A percentile compares a stretch with the other conserved stretches of the same genome.
These are phyloP conservation scores for Sambucus nigra DNA, from an alignment of 129 eudicot genomes.

Conservation along the genomic window DNA sequence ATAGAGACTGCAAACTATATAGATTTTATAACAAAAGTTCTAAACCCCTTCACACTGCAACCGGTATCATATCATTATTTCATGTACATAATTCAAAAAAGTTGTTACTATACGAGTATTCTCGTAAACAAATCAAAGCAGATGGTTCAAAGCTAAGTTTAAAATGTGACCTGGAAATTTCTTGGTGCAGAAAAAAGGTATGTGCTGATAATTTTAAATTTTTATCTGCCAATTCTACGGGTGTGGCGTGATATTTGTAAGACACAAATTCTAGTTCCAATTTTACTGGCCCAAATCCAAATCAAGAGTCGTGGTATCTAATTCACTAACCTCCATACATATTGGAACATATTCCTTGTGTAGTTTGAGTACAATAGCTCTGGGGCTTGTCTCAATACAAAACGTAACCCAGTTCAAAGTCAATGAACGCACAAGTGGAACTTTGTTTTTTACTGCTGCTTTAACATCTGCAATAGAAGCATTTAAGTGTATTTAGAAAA, in stretches of 20 bases:
- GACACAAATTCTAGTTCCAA: background rate
- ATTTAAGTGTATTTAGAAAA: slow-evolving; percentile 8
- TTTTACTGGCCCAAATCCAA: background rate
- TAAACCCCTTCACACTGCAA: no score
- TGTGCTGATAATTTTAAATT: background rate
- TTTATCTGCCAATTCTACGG: background rate
- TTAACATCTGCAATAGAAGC: slow-evolving; percentile 64
- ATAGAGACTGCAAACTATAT: no score
- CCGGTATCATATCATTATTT: no score
- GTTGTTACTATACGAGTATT: no score
- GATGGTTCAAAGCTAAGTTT: no score
- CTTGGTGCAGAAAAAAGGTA: background rate
- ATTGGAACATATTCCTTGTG: slow-evolving; percentile 96
- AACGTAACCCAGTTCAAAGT: slow-evolving; percentile 87
- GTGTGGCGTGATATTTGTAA: background rate
- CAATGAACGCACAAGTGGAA: slow-evolving; percentile 91
- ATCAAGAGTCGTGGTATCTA: slow-evolving; percentile 4
- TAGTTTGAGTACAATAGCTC: slow-evolving; percentile 73
- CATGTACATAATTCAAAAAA: no score
- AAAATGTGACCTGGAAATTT: background rate
- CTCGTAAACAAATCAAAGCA: no score
- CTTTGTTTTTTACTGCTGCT: slow-evolving; percentile 88
- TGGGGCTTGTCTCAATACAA: slow-evolving; percentile 90
- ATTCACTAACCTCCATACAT: slow-evolving; percentile 91
- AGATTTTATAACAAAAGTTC: no score